Base-by-base conservation (phyloP, 352 stramenopile genomes). In the Pythium monospermum region DNA sequence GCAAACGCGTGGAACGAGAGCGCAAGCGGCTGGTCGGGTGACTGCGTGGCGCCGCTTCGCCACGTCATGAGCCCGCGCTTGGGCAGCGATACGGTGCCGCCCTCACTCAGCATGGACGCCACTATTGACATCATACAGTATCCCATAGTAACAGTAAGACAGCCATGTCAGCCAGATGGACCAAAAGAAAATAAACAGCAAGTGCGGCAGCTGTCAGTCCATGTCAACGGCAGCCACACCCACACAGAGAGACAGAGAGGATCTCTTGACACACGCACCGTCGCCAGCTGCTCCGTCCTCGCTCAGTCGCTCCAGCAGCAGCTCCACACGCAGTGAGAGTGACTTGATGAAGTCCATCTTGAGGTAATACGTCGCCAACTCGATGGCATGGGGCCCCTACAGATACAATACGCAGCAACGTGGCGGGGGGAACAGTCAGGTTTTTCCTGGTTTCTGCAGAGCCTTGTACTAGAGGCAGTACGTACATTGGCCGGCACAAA, bases 281-380 rank as follows among this genome's bases (percentile, higher is more conserved):
- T 53, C 42, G 16, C 41, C 55, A 57, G 47, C 54, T 48, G 48
- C 60, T 2, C 59, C 60, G 35, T 75, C 61, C 22, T 82, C 70
- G 1, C 39, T 48, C 49, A 64, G 74, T 21, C 66, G 61, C 50
- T 88, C 77, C 32, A 64, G 60, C 46, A 80, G 66, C 35, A 87
- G 54, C 19, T 79, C 68, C 12, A 82, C 42, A 48, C 79, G 76
- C 3, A 86, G 45, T 47, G 75, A 37, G 48, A 87, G 51, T 15
- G 79, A 84, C 47, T 83, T 85, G 18, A 81, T 44, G 52, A 87
- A 83, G 48, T 90, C 79, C 23, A 61, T 73, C 52, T 90, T 90
- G 22, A 90, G 61, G 46, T 68, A 79, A 26, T 58, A 61, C 12
- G 57, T 41, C n/a, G 75, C 78, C 19, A 70, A 51, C 5, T 76